Conservation (phyloP, 768 basidiomycete genomes). For the Leccinum disarticulatum region DNA sequence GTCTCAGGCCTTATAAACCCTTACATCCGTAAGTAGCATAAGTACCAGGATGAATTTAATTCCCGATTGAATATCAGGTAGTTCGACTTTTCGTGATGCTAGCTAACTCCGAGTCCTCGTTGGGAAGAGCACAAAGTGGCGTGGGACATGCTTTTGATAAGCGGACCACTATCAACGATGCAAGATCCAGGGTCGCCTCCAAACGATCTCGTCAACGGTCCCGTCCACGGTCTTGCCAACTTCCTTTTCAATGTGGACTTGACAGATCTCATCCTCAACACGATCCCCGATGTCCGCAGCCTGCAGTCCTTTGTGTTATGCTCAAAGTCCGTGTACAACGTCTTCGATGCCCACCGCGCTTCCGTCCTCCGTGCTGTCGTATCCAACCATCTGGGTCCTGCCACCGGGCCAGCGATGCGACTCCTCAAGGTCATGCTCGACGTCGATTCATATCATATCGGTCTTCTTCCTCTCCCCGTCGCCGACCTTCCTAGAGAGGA, state of each 20-base stretch:
- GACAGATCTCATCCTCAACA: background rate
- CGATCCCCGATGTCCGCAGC: background rate
- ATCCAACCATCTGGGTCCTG: conserved; percentile 17
- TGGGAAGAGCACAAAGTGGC: too few species aligned
- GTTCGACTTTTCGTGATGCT: too few species aligned
- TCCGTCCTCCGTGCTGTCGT: conserved; percentile 18
- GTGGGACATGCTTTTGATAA: background rate
- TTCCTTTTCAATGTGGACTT: background rate
- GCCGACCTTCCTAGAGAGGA: conserved; percentile 14
- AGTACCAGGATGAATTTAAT: too few species aligned
- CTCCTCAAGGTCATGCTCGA: conserved; percentile 17
- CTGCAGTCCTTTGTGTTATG: conserved; percentile 14
- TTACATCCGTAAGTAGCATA: too few species aligned
- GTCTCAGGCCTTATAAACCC: too few species aligned
- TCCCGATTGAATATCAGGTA: too few species aligned
- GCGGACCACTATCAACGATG: background rate
- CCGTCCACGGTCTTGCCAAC: background rate
- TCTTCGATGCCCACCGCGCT: conserved; percentile 10
- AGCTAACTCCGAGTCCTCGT: too few species aligned
- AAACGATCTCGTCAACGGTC: background rate
- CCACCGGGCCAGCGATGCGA: conserved; percentile 10
- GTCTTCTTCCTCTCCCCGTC: conserved; percentile 6
- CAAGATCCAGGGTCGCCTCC: background rate
- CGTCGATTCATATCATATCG: conserved; percentile 11
- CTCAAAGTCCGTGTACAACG: conserved; percentile 17